Conservation (phyloP, 371 early-diverging fungal genomes). For the Mortierella sp. region DNA sequence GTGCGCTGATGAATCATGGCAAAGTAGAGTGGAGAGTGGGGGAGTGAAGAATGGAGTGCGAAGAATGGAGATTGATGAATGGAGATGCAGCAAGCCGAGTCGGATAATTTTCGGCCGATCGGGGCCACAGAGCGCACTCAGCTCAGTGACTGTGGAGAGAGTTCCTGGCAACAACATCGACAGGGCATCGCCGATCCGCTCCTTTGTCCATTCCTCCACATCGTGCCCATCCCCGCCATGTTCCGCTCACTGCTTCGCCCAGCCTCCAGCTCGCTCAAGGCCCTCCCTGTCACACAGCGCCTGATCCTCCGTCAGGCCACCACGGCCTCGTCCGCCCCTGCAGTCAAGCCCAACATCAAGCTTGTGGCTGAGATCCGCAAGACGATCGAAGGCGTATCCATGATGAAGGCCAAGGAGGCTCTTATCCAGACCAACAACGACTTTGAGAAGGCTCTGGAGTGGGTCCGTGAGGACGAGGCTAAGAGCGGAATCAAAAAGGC, state of each 20-base stretch:
- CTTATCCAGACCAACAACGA: slow-evolving; percentile 77
- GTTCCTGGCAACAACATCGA: no score
- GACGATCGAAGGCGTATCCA: slow-evolving; percentile 64
- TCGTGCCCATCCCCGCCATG: slow-evolving; percentile 27
- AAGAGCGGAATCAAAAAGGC: slow-evolving; percentile 81
- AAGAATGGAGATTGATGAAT: no score
- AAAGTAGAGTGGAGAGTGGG: background rate
- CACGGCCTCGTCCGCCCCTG: slow-evolving; percentile 17
- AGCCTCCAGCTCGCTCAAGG: slow-evolving; percentile 11
- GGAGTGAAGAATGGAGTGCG: background rate
- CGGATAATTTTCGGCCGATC: background rate
- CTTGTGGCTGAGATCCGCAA: slow-evolving; percentile 86
- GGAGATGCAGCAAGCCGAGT: slow-evolving; percentile 1
- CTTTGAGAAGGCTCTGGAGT: slow-evolving; percentile 82
- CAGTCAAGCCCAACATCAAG: slow-evolving; percentile 76
- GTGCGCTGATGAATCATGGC: slow-evolving; percentile 1
- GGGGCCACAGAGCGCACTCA: no score
- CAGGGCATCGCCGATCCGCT: no score
- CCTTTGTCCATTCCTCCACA: background rate
- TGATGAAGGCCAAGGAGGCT: slow-evolving; percentile 91
- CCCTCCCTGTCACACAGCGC: slow-evolving; percentile 7
- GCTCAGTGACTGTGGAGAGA: no score
- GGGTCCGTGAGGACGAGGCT: slow-evolving; percentile 81
- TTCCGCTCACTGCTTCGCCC: slow-evolving; percentile 34
- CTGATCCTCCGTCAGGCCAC: slow-evolving; percentile 25